A percentile compares a stretch with the other conserved stretches of the same genome.
Conservation (phyloP, 495 filamentous ascomycete genomes). For the Cercophora newfieldiana region DNA sequence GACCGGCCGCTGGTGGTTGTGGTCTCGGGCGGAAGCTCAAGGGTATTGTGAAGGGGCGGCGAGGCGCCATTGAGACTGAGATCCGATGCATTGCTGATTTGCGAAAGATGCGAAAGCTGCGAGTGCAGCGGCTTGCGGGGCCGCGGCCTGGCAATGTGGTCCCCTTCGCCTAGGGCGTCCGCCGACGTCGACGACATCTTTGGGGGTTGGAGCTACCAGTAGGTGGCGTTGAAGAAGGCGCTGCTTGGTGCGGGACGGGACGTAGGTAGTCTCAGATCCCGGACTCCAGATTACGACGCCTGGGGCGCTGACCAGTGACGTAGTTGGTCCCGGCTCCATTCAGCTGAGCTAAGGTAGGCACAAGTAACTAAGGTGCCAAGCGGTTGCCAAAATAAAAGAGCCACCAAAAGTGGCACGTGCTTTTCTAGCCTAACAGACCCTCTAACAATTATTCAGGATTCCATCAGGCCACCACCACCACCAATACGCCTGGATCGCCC, state of each 20-base stretch:
- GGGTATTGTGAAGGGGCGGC: conserved; percentile 24
- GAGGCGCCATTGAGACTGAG: conserved; percentile 35
- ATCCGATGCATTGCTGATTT: conserved; percentile 38
- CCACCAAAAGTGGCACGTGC: too few relatives aligned
- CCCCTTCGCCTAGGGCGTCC: conserved; percentile 29
- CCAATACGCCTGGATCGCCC: not conserved
- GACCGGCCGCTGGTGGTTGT: conserved; percentile 67
- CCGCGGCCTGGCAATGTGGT: conserved; percentile 44
- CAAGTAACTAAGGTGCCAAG: too few relatives aligned
- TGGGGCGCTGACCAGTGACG: not conserved
- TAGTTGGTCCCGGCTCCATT: not conserved
- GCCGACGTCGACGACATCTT: conserved; percentile 28
- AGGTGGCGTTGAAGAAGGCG: not conserved
- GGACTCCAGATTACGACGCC: not conserved
- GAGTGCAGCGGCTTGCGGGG: conserved; percentile 46
- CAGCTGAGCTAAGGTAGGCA: not conserved
- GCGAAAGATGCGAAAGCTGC: conserved; percentile 40
- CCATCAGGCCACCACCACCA: too few relatives aligned
- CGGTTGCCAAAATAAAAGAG: too few relatives aligned
- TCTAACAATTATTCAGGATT: too few relatives aligned
- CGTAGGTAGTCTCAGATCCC: not conserved
- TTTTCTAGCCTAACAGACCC: too few relatives aligned
- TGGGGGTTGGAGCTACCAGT: not conserved
- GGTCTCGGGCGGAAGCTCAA: not conserved
- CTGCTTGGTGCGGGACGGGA: not conserved